Evolutionary conservation across 2,329 filamentous ascomycete genomes (phyloP).

Genomic region (Stagonosporopsis rhizophila): DNA sequence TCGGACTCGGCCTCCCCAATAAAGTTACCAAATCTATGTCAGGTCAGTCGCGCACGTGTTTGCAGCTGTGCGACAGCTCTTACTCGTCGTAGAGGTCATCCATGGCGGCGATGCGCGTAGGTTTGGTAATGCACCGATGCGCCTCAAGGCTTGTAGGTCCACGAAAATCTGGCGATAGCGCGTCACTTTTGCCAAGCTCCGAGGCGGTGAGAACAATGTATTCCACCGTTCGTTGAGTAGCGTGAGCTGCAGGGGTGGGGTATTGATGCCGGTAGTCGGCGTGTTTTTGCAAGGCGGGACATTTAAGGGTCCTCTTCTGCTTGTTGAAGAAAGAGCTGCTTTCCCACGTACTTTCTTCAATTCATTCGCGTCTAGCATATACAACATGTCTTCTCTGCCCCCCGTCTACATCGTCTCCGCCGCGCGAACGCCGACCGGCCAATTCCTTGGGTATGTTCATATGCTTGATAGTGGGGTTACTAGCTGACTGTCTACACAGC

Average conservation of each 20-base stretch:
- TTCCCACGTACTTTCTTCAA: slow-evolving; percentile 8
- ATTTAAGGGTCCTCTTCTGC: slow-evolving; percentile 1
- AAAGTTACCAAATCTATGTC: slow-evolving; percentile 88
- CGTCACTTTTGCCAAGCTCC: slow-evolving; percentile 20
- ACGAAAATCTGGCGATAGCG: slow-evolving; percentile 38
- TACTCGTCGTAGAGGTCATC: slow-evolving; percentile 98
- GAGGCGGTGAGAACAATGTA: slow-evolving; percentile 33
- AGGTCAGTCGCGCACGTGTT: slow-evolving; percentile 24
- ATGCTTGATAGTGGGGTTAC: slow-evolving; percentile 15
- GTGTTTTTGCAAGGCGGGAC: slow-evolving; percentile 13
- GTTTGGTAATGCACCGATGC: slow-evolving; percentile 24
- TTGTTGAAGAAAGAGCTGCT: neutral
- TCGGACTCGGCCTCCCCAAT: slow-evolving; percentile 95
- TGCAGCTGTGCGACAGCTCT: slow-evolving; percentile 9
- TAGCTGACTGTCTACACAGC: slow-evolving; percentile 57
- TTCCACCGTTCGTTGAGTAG: slow-evolving; percentile 9
- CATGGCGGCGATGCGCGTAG: slow-evolving; percentile 61
- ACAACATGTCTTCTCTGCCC: slow-evolving; percentile 77
- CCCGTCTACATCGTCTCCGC: slow-evolving; percentile 96
- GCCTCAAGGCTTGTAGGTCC: slow-evolving; percentile 34
- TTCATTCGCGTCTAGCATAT: slow-evolving; percentile 19
- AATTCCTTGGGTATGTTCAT: slow-evolving; percentile 81
- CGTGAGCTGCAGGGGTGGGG: slow-evolving; percentile 26
- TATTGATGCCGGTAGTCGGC: slow-evolving; percentile 17
- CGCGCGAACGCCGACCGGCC: slow-evolving; percentile 88